phyloP scores from a whole-genome alignment of 129 eudicot species.

The Oenanthe sinensis region DNA sequence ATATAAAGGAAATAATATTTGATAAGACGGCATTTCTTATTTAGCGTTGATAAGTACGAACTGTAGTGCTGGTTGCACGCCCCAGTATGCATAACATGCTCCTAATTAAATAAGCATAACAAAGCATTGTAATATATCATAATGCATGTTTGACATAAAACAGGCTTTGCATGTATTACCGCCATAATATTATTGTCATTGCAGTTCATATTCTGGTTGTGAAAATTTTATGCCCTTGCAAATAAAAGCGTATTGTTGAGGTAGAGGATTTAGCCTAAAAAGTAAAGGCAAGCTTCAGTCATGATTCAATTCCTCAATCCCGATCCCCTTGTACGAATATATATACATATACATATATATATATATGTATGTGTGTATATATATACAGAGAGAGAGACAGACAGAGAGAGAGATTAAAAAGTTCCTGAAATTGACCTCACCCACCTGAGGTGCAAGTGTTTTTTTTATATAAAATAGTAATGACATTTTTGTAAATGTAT shows the following conservation, averaged over 20 bases:
- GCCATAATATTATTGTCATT: not conserved
- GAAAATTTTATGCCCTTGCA: not conserved
- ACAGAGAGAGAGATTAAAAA: too few species aligned
- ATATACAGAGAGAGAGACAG: too few species aligned
- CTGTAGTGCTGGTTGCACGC: not conserved
- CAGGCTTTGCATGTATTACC: not conserved
- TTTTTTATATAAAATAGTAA: too few species aligned
- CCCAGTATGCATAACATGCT: conserved; percentile 3
- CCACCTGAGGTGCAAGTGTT: too few species aligned
- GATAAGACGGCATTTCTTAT: not conserved
- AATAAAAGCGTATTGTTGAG: not conserved
- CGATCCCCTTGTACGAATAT: not conserved
- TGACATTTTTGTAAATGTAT: too few species aligned
- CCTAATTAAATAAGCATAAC: not conserved
- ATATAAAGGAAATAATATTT: not conserved
- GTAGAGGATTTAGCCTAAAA: not conserved
- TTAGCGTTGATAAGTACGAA: not conserved
- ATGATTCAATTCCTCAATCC: not conserved
- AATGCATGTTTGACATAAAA: not conserved
- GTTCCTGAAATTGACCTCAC: too few species aligned
- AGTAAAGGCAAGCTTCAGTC: not conserved
- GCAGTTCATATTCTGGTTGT: not conserved
- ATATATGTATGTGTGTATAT: not conserved
- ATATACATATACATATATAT: not conserved
- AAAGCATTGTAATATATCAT: not conserved